Base-by-base conservation (phyloP, 257 asterid genomes). In the Solanum paucissectum region DNA sequence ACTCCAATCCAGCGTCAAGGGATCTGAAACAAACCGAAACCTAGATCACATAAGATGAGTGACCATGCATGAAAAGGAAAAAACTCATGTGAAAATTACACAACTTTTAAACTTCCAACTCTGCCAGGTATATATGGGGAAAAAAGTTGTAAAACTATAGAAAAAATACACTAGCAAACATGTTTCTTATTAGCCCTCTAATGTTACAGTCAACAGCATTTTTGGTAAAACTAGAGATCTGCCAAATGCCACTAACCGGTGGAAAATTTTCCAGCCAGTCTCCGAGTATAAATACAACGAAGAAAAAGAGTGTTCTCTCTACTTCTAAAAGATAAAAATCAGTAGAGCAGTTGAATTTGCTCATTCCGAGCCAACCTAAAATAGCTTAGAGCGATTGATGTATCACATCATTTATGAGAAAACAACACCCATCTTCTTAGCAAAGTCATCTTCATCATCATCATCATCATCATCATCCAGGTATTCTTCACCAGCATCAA, bases 361-460 rank as follows among this genome's bases (percentile, higher is more conserved):
- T 88, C 87, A 83, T 87, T 68, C 87, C n/a, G 82, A 90, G 87
- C 89, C 87, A 87, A 75, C 55, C 87, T 88, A 84, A 89, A 82
- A 71, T 66, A 77, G 91, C 87, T 75, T 13, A 83, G n/a, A 21
- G 29, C 11, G 9, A 9, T 10, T 36, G 69, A 52, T 21, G 40
- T 36, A 66, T 36, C 85, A 12, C 83, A n/a, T 64, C 52, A 42
- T 93, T 89, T 84, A 93, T 13, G 95, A 92, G 91, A 92, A 94
- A 90, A 93, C 81, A 33, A 93, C 98, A 6, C 98, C 98, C 98
- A 96, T 93, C 96, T 96, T 96, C 92, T 96, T 96, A 9, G 98
- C 98, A 86, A 96, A 96, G 87, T 96, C 98, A 1, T 95, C 97
- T 1, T n/a, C n/a, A n/a, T 88, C 96, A 12, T 93, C 97, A 4